Percentiles rank a stretch among this genome's conserved stretches.
phyloP scores from a whole-genome alignment of 116 monocot species.

The Phalaenopsis hybrid region DNA sequence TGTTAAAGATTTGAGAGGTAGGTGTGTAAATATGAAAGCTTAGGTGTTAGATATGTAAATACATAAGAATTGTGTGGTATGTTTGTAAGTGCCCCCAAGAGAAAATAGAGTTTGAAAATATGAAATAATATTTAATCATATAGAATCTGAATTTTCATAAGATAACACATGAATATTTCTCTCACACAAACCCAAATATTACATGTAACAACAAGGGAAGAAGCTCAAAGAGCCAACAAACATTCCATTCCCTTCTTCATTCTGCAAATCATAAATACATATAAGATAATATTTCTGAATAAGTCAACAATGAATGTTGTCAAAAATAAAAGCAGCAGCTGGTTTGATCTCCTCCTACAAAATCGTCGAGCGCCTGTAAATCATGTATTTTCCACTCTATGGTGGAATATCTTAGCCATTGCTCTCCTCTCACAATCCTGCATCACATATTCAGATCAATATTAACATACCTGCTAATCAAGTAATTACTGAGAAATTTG shows the following conservation, averaged over 20 bases:
- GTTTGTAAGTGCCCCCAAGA: too few relatives aligned
- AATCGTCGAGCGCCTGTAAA: slow-evolving; percentile 7
- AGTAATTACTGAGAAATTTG: not conserved
- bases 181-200: too few relatives aligned
- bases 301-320: not conserved
- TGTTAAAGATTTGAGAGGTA: too few relatives aligned
- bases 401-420: slow-evolving; percentile 43
- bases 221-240: not conserved
- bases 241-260: not conserved
- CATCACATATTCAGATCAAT: not conserved
- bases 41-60: too few relatives aligned
- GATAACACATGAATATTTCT: too few relatives aligned
- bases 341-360: not conserved
- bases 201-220: too few relatives aligned
- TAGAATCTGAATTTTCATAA: too few relatives aligned
- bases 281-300: not conserved
- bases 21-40: too few relatives aligned
- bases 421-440: slow-evolving; percentile 59
- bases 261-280: not conserved
- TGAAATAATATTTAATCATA: too few relatives aligned
- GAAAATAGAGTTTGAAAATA: too few relatives aligned
- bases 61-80: too few relatives aligned
- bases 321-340: not conserved
- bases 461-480: not conserved
- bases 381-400: slow-evolving; percentile 21